These are phyloP conservation scores for Kwoniella sp. DNA, from an alignment of 768 basidiomycete species.

Conservation along the genomic window DNA sequence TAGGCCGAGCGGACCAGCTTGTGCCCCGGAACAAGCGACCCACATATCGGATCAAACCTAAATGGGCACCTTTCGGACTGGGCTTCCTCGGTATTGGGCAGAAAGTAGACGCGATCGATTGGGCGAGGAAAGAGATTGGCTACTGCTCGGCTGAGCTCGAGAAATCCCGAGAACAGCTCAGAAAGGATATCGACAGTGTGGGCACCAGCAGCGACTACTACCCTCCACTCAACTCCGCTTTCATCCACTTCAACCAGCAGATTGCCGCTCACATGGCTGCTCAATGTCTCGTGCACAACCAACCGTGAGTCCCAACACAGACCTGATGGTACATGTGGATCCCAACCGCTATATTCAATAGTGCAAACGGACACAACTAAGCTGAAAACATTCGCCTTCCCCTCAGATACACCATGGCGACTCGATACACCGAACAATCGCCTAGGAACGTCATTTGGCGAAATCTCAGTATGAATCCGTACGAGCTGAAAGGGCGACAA, in stretches of 20 bases:
- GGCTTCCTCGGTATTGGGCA: constrained; percentile 66
- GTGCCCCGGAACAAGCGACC: constrained; percentile 78
- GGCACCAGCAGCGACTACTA: constrained; percentile 51
- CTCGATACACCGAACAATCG: constrained; percentile 75
- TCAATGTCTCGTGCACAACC: constrained; percentile 74
- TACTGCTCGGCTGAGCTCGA: constrained; percentile 60
- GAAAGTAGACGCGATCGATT: constrained; percentile 91
- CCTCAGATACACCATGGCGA: constrained; percentile 64
- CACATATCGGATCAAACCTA: constrained; percentile 67
- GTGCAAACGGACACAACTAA: background rate
- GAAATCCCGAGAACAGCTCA: constrained; percentile 42
- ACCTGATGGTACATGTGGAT: background rate
- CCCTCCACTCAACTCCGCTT: constrained; percentile 59
- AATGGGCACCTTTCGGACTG: constrained; percentile 60
- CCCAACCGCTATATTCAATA: background rate
- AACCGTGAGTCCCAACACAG: constrained; percentile 62
- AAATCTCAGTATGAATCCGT: constrained; percentile 85
- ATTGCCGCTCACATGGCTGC: constrained; percentile 87
- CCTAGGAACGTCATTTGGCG: constrained; percentile 90
- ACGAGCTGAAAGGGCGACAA: constrained; percentile 72
- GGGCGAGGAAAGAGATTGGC: constrained; percentile 76
- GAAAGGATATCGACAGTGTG: constrained; percentile 42
- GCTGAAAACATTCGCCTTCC: background rate
- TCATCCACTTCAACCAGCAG: constrained; percentile 88
- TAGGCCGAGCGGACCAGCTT: constrained; percentile 60